Evolutionary conservation across 1,284 basidiomycete species (phyloP), one percentile per base, ranked within the genome.

Genomic region (Rhodotorula sp.): DNA sequence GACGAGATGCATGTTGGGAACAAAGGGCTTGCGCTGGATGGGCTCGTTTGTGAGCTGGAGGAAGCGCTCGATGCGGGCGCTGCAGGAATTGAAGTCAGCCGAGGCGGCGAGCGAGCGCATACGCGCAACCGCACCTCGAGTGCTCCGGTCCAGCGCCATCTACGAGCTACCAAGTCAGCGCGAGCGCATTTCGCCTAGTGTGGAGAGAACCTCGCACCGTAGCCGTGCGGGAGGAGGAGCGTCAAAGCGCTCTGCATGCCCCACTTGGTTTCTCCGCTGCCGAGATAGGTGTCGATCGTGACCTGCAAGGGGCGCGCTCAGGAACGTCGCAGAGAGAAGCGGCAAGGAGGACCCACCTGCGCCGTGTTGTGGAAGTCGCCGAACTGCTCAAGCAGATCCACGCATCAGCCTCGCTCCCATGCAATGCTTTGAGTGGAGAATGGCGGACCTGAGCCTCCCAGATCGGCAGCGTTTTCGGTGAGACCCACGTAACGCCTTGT

Each of bases 121-220:
- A 60, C 12, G 44, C 9, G 34, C 0, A 4, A 34, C 3, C 58
- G 27, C 14, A 71, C 72, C 66, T 71, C 23, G 71, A 74, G 21
- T 96, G 93, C 80, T 96, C 93, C 0, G 93, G 93, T 5, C 93
- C 93, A 21, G 91, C 91, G 42, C 93, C 92, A 77, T 95, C 92
- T 66, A 54, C 48, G n/a, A 10, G n/a, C 12, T 13, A 23, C 2
- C 8, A 8, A 7, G 27, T 50, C 14, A 48, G 62, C 45, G 27
- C 16, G 17, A 10, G n/a, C 52, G 10, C 9, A n/a, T 13, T 7
- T 8, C 16, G 14, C 13, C 16, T 3, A n/a, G 3, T 23, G 3
- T 23, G 17, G 7, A 34, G 19, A 19, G 7, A 58, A 21, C 7
- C 16, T 49, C 65, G 27, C 21, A 67, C 72, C 74, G 34, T 63